A percentile compares a stretch with the other conserved stretches of the same genome.
Conservation (phyloP, 2,329 filamentous ascomycete species). For the Orbilia blumenaviensis region DNA sequence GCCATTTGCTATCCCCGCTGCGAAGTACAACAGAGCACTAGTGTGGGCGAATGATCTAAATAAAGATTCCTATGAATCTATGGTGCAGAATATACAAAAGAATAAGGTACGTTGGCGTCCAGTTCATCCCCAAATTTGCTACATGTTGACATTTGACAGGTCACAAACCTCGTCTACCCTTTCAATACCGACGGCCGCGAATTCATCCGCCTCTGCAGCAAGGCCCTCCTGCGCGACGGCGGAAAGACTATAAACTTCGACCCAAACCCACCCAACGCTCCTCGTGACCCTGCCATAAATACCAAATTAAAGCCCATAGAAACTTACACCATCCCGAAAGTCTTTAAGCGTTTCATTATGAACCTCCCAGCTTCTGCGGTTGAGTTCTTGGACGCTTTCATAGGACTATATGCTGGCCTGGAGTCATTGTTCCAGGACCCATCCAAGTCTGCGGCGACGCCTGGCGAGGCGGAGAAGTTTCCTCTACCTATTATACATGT, state of each 20-base stretch:
- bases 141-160: background rate
- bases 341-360: conserved; percentile 94
- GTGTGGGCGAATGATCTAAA: conserved; percentile 98
- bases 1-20: conserved; percentile 91
- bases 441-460: background rate
- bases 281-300: conserved; percentile 53
- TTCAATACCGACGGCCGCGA: conserved; percentile 71
- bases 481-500: conserved; percentile 84
- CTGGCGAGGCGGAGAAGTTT: conserved; percentile 63
- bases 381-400: conserved; percentile 79
- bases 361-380: conserved; percentile 92
- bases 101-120: conserved; percentile 75
- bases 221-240: conserved; percentile 63
- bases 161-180: conserved; percentile 54
- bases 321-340: conserved; percentile 59
- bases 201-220: conserved; percentile 79
- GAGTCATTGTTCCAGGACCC: conserved; percentile 71
- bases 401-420: conserved; percentile 79
- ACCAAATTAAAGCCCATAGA: conserved; percentile 46
- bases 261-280: conserved; percentile 63
- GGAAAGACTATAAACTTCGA: conserved; percentile 66
- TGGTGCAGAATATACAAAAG: conserved; percentile 73
- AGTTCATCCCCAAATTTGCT: background rate
- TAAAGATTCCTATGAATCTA: conserved; percentile 80
- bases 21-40: conserved; percentile 81